Conservation (phyloP, 2,329 filamentous ascomycete genomes). For the Ceratocystis variospora region DNA sequence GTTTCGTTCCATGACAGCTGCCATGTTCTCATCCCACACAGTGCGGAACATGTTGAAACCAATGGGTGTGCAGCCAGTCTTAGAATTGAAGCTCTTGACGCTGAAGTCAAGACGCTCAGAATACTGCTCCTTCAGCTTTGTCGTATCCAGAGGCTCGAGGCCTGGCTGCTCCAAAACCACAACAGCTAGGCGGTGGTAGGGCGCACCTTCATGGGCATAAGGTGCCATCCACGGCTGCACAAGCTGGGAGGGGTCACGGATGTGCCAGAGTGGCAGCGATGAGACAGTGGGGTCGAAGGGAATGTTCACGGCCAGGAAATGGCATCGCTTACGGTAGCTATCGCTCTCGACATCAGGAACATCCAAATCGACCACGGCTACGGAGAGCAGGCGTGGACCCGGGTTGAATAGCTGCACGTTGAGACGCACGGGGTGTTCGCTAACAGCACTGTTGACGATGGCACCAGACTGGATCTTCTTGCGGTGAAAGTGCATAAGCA, state of each 20-base stretch:
- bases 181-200: slow-evolving; percentile 78
- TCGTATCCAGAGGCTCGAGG: slow-evolving; percentile 44
- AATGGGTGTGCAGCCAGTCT: slow-evolving; percentile 55
- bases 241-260: slow-evolving; percentile 50
- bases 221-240: slow-evolving; percentile 73
- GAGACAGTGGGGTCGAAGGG: slow-evolving; percentile 39
- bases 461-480: slow-evolving; percentile 60
- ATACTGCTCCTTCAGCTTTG: slow-evolving; percentile 41
- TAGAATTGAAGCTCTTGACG: slow-evolving; percentile 59
- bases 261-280: slow-evolving; percentile 49
- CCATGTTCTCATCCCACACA: slow-evolving; percentile 77
- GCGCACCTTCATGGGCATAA: slow-evolving; percentile 74
- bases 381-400: slow-evolving; percentile 66
- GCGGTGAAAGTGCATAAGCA: slow-evolving; percentile 66
- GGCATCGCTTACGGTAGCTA: slow-evolving; percentile 65
- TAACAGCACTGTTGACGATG: slow-evolving; percentile 59
- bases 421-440: slow-evolving; percentile 60
- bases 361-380: slow-evolving; percentile 80
- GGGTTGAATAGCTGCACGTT: slow-evolving; percentile 74
- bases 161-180: slow-evolving; percentile 70
- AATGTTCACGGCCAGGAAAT: slow-evolving; percentile 65
- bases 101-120: slow-evolving; percentile 52
- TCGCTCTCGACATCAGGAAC: slow-evolving; percentile 68
- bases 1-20: slow-evolving; percentile 71
- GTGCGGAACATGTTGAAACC: slow-evolving; percentile 80